These are phyloP conservation scores for Domatiomyces globalis DNA, from an alignment of 2,329 filamentous ascomycete genomes.

Conservation along the genomic window DNA sequence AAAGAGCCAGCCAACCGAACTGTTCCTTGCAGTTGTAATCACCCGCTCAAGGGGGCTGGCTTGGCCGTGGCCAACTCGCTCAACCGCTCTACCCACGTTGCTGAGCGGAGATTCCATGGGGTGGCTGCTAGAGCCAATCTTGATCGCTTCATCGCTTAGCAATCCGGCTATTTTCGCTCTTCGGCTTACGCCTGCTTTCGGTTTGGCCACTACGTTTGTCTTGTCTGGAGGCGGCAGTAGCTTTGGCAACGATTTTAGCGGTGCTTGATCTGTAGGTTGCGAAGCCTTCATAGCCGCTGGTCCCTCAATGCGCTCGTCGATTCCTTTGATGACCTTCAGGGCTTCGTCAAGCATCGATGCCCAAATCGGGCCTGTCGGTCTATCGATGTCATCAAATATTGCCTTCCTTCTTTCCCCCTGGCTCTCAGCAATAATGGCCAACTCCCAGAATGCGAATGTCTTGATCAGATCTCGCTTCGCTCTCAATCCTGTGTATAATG, in stretches of 20 bases:
- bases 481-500: constrained; percentile 67
- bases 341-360: constrained; percentile 60
- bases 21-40: constrained; percentile 6
- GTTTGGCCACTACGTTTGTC: constrained; percentile 1
- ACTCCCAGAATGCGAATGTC: constrained; percentile 83
- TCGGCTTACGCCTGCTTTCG: neutral
- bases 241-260: constrained; percentile 34
- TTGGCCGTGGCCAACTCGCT: constrained; percentile 16
- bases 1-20: constrained; percentile 50
- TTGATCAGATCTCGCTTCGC: constrained; percentile 66
- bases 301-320: constrained; percentile 52
- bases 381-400: constrained; percentile 78
- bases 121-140: constrained; percentile 11
- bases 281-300: neutral
- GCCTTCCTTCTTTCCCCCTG: constrained; percentile 62
- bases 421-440: constrained; percentile 61
- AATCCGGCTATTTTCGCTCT: neutral
- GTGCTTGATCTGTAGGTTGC: constrained; percentile 18
- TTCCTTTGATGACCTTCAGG: constrained; percentile 51
- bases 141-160: constrained; percentile 5
- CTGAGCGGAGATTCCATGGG: constrained; percentile 25
- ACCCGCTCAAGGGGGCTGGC: constrained; percentile 6
- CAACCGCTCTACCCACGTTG: constrained; percentile 13
- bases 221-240: constrained; percentile 23
- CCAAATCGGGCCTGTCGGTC: constrained; percentile 66